phyloP scores from a whole-genome alignment of 768 basidiomycete species.

The Cantharellus anzutake region DNA sequence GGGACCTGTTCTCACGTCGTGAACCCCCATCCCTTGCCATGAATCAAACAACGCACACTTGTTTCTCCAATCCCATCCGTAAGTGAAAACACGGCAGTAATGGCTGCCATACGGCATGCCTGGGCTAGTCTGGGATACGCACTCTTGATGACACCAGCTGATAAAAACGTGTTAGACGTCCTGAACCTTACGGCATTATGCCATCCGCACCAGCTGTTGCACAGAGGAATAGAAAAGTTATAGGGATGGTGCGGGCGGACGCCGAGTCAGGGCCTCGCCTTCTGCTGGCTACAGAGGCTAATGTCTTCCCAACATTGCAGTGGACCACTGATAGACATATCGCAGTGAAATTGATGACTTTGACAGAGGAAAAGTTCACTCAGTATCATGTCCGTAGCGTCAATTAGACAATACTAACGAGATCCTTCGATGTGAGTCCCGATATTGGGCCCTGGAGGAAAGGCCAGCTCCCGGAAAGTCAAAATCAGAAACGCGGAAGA shows the following conservation, averaged over 20 bases:
- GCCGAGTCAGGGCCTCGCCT: conserved; percentile 11
- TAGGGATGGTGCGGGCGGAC: conserved; percentile 21
- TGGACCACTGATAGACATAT: conserved; percentile 23
- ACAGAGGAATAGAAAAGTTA: conserved; percentile 19
- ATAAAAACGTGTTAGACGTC: background rate
- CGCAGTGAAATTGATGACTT: conserved; percentile 26
- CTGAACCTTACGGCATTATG: background rate
- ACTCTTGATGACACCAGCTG: conserved; percentile 26
- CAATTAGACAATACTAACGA: background rate
- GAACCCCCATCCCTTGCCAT: background rate
- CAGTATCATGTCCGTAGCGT: background rate
- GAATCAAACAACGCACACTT: conserved; percentile 12
- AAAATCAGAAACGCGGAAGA: conserved; percentile 8
- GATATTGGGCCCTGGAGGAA: conserved; percentile 27
- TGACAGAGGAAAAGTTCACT: conserved; percentile 6
- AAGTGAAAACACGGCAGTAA: conserved; percentile 29
- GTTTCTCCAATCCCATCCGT: conserved; percentile 20
- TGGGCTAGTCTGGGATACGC: conserved; percentile 26
- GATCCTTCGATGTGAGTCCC: conserved; percentile 27
- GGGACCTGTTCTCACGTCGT: background rate
- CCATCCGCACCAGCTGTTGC: conserved; percentile 22
- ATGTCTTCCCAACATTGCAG: conserved; percentile 19
- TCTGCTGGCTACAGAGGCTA: conserved; percentile 14
- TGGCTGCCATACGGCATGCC: conserved; percentile 27
- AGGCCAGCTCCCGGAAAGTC: conserved; percentile 28